Evolutionary conservation across 192 early-diverging fungal genomes (phyloP).

Genomic region (Umbelopsis vinacea): DNA sequence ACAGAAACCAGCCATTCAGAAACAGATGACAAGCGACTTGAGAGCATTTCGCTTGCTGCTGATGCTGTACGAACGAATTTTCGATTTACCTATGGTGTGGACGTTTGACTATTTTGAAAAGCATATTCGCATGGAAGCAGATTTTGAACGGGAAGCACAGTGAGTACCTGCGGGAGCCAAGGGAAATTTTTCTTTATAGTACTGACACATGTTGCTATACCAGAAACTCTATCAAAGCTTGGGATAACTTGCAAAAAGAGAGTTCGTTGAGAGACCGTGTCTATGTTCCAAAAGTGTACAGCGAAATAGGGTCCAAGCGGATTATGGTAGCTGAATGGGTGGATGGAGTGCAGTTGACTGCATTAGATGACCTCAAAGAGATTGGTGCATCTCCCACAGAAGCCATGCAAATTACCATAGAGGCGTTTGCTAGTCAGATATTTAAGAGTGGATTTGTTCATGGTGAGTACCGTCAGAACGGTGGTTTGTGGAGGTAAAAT

Average conservation of each 20-base stretch:
- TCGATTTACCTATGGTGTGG: slow-evolving; percentile 86
- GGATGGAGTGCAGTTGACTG: slow-evolving; percentile 75
- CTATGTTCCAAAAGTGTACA: slow-evolving; percentile 80
- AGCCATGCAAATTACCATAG: slow-evolving; percentile 75
- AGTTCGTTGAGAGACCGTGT: slow-evolving; percentile 50
- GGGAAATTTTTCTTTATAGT: background rate
- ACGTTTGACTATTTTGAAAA: slow-evolving; percentile 70
- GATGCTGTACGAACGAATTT: slow-evolving; percentile 69
- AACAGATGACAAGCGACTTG: slow-evolving; percentile 88
- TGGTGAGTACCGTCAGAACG: slow-evolving; percentile 49
- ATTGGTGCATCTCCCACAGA: slow-evolving; percentile 43
- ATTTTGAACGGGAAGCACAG: slow-evolving; percentile 86
- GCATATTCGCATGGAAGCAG: slow-evolving; percentile 81
- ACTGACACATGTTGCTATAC: background rate
- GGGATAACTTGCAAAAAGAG: slow-evolving; percentile 55
- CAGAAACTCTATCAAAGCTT: slow-evolving; percentile 71
- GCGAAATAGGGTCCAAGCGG: slow-evolving; percentile 67
- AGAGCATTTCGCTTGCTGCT: slow-evolving; percentile 66
- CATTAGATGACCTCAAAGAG: slow-evolving; percentile 53
- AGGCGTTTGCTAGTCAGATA: slow-evolving; percentile 87
- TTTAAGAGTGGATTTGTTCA: slow-evolving; percentile 88
- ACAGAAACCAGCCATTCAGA: slow-evolving; percentile 86
- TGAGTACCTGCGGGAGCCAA: background rate
- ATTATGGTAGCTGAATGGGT: slow-evolving; percentile 92
- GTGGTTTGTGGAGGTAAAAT: no score